Evolutionary conservation across 2,329 filamentous ascomycete genomes (phyloP), one percentile per base, ranked within the genome.

Genomic region (Penicillium sp.): DNA sequence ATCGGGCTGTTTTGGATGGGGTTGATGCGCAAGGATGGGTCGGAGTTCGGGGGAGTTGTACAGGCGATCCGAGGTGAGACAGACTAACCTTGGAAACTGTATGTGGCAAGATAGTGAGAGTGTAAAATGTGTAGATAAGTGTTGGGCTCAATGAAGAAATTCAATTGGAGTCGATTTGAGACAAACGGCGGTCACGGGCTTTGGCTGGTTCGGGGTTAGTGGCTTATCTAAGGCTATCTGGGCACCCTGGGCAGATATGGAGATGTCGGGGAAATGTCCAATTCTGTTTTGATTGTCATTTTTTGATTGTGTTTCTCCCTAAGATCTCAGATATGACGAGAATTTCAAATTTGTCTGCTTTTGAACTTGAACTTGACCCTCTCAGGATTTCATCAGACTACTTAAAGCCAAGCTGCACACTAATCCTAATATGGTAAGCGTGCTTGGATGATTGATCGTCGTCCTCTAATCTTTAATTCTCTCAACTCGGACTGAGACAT

Each of bases 401-500:
- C 41, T 38, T 27, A 41, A 54, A 51, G 56, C 60, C 51, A 49
- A 55, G 47, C 25, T 51, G 38, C 42, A 53, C 38, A 46, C 60
- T 63, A 66, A 47, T 29, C 63, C 60, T 13, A 45, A 59, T 27
- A 0, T 15, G 51, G 50, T 55, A 60, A 64, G 57, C 59, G 59
- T 59, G 31, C 31, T 29, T 54, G 58, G 59, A 58, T 27, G 35
- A 27, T 29, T 54, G 59, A 62, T 61, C 57, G 49, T 47, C 56
- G 38, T 50, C 45, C 45, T 48, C 46, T 48, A 35, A 37, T 41
- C 48, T 52, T 43, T 45, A 31, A 45, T 56, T 43, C 23, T 43
- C n/a, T n/a, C 6, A 25, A 35, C 23, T 31, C 33, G 8, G 23
- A 55, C 57, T 65, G 59, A 66, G 63, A 67, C 64, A 65, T 59